Evolutionary conservation across 1,284 basidiomycete species (phyloP).

Genomic region (Amylostereum chailletii): DNA sequence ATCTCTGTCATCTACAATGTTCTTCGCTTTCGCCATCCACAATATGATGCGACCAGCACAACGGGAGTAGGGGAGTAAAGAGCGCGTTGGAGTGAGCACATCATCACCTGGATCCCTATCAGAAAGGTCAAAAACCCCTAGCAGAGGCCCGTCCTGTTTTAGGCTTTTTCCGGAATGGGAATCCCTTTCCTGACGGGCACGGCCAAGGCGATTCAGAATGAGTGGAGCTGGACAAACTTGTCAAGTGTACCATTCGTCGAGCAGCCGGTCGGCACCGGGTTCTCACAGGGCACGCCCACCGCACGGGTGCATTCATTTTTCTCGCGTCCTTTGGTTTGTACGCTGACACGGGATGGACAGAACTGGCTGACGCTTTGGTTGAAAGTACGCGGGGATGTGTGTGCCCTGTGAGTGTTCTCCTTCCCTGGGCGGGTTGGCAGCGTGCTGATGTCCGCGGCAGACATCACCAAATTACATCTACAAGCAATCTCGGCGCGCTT

Average conservation of each 20-base stretch:
- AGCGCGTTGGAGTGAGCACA: no score
- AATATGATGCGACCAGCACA: no score
- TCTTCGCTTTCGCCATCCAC: no score
- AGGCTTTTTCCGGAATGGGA: no score
- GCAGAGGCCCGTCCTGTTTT: no score
- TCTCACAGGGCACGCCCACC: slow-evolving; percentile 64
- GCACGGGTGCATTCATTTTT: slow-evolving; percentile 31
- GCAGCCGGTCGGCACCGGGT: slow-evolving; percentile 80
- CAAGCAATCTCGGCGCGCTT: slow-evolving; percentile 34
- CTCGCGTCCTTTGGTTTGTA: slow-evolving; percentile 13
- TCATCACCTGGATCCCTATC: no score
- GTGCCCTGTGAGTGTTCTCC: slow-evolving; percentile 36
- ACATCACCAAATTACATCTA: slow-evolving; percentile 62
- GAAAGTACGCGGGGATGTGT: slow-evolving; percentile 53
- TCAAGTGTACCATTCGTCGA: slow-evolving; percentile 77
- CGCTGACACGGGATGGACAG: neutral
- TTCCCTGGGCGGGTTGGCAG: no score
- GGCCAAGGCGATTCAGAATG: slow-evolving; percentile 56
- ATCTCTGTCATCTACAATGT: no score
- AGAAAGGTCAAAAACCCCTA: no score
- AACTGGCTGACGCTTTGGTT: neutral
- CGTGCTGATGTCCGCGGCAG: slow-evolving; percentile 20
- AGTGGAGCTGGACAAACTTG: slow-evolving; percentile 76
- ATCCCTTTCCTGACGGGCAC: no score
- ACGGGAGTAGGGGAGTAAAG: no score